Conservation (phyloP, 116 monocot species). For the Phalaenopsis hybrid region DNA sequence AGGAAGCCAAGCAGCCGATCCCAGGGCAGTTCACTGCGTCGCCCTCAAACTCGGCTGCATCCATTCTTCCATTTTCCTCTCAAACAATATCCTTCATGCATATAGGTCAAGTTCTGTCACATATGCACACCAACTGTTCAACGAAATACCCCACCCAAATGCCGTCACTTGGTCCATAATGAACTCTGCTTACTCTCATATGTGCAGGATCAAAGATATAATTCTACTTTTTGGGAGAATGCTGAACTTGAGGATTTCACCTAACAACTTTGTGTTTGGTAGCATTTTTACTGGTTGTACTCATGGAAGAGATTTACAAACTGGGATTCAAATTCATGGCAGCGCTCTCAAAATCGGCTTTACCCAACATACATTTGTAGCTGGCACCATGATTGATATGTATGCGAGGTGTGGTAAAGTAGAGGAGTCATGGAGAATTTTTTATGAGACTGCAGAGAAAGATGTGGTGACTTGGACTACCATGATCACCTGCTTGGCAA, state of each 20-base stretch:
- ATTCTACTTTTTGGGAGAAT: slow-evolving; percentile 18
- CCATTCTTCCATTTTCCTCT: slow-evolving; percentile 36
- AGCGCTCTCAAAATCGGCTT: slow-evolving; percentile 32
- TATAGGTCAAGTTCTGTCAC: slow-evolving; percentile 9
- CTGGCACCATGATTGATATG: slow-evolving; percentile 41
- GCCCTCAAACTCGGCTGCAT: slow-evolving; percentile 37
- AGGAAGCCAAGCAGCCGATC: slow-evolving; percentile 10
- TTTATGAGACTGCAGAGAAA: slow-evolving; percentile 20
- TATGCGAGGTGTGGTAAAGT: slow-evolving; percentile 43
- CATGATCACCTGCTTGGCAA: slow-evolving; percentile 44
- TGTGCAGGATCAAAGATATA: slow-evolving; percentile 20
- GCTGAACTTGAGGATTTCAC: background rate
- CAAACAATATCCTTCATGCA: slow-evolving; percentile 41
- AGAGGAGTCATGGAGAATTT: slow-evolving; percentile 29
- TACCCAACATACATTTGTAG: slow-evolving; percentile 26
- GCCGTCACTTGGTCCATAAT: slow-evolving; percentile 29
- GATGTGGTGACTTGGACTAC: slow-evolving; percentile 50
- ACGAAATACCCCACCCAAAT: slow-evolving; percentile 50
- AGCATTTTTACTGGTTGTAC: slow-evolving; percentile 42
- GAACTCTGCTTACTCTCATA: slow-evolving; percentile 26
- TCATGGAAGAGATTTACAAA: slow-evolving; percentile 14
- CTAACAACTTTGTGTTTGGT: slow-evolving; percentile 33
- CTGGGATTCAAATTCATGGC: slow-evolving; percentile 45
- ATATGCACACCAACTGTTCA: slow-evolving; percentile 43
- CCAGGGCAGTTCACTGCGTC: slow-evolving; percentile 30